phyloP scores from a whole-genome alignment of 2,329 filamentous ascomycete species.

The Microsporum canis region DNA sequence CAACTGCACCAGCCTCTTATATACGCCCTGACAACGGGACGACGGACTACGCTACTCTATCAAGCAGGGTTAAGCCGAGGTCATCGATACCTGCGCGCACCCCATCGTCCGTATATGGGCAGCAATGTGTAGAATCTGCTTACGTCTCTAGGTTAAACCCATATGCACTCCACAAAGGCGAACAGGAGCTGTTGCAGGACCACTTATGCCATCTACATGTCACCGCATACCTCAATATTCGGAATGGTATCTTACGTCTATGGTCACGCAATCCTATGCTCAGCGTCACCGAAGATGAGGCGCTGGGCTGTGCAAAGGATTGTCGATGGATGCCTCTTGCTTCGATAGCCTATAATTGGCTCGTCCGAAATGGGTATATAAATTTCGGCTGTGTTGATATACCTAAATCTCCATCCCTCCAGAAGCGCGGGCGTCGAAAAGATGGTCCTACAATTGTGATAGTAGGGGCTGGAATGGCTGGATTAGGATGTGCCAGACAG shows the following conservation, averaged over 20 bases:
- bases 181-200: constrained; percentile 67
- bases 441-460: constrained; percentile 65
- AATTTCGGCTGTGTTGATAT: constrained; percentile 87
- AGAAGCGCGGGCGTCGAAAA: constrained; percentile 34
- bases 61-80: constrained; percentile 53
- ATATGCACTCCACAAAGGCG: constrained; percentile 72
- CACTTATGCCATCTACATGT: constrained; percentile 82
- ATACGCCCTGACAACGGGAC: not conserved
- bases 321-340: constrained; percentile 80
- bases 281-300: constrained; percentile 70
- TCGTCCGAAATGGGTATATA: constrained; percentile 82
- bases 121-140: constrained; percentile 79
- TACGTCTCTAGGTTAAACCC: constrained; percentile 83
- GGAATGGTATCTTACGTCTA: constrained; percentile 82
- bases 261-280: constrained; percentile 83
- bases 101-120: constrained; percentile 66
- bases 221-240: constrained; percentile 89
- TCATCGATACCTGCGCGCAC: constrained; percentile 74
- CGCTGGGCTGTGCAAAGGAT: constrained; percentile 80
- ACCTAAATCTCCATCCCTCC: constrained; percentile 35
- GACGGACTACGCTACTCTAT: constrained; percentile 13
- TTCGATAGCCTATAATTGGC: constrained; percentile 82
- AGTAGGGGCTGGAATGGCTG: constrained; percentile 88
- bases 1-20: constrained; percentile 12
- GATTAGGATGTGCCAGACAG: constrained; percentile 82